Evolutionary conservation across 495 filamentous ascomycete genomes (phyloP), one percentile per base, ranked within the genome.

Genomic region (Chaetomium cochliodes): DNA sequence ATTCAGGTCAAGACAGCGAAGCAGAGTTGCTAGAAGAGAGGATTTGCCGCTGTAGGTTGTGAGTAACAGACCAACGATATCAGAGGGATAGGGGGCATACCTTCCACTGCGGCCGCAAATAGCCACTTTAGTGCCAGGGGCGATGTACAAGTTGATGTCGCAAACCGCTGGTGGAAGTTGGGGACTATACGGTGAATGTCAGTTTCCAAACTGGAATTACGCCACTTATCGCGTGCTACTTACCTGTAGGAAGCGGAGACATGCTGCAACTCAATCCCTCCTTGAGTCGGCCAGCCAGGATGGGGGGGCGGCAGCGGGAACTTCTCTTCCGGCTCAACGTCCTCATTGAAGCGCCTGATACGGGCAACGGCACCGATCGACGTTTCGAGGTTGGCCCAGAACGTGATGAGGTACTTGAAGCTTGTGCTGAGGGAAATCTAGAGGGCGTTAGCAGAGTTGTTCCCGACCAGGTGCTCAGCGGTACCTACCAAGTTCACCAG

Each of bases 321-420:
- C 47, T 62, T 52, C 47, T 63, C 51, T 18, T 66, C 72, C n/a
- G 69, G 82, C 72, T 64, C 83, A 66, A 85, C 81, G 25, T 76
- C 76, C 2, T 72, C 74, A 6, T 79, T 79, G 66, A 89, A 87
- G 5, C 75, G 73, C 63, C 82, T 86, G 61, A 90, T 78, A n/a
- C 87, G 78, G 11, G 81, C 73, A 53, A 81, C 77, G 2, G 79
- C 76, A 12, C 77, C 79, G 1, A 81, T 77, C 18, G 67, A 74
- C 20, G 73, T 80, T 58, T 83, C 80, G 0, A 83, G 66, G 0
- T 65, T 64, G 1, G 78, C 77, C 77, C 77, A 82, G 7, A 60
- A 67, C 15, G 70, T 66, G 4, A 81, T 71, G 4, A 81, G 67
- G 25, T 55, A 47, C 51, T 63, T 56, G 39, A 63, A 55, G 44